A percentile compares a stretch with the other conserved stretches of the same genome.
Evolutionary conservation across 2,329 filamentous ascomycete genomes (phyloP).

Genomic region (Sphaerulina vaccinii): DNA sequence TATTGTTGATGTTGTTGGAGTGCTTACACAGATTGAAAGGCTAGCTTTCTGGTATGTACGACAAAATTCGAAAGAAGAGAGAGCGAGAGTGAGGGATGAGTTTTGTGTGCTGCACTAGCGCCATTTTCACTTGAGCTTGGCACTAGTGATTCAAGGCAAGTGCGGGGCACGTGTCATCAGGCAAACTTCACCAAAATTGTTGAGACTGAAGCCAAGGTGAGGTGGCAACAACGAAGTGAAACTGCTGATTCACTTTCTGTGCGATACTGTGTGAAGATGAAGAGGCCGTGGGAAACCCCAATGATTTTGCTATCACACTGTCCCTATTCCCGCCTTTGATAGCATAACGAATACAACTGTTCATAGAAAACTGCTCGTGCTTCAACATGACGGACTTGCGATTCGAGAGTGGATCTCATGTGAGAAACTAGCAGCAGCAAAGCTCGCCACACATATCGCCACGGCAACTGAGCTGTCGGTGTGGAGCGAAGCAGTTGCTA

Average conservation of each 20-base stretch:
- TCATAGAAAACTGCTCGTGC: no score
- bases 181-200: background rate
- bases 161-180: slow-evolving; percentile 9
- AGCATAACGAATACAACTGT: no score
- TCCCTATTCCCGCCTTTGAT: no score
- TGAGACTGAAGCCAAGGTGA: no score
- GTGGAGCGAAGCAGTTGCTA: background rate
- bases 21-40: slow-evolving; percentile 13
- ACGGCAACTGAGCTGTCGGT: background rate
- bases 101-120: background rate
- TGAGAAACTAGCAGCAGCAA: background rate
- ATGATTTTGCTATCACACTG: no score
- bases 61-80: slow-evolving; percentile 12
- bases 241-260: no score
- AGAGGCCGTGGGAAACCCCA: no score
- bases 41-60: slow-evolving; percentile 12
- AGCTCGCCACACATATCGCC: background rate
- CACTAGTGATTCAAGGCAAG: background rate
- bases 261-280: no score
- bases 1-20: background rate
- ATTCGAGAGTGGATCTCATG: background rate
- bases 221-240: no score
- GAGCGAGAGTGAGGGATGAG: slow-evolving; percentile 4
- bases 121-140: background rate
- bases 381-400: no score